These are phyloP conservation scores for Epichloe gansuensis DNA, from an alignment of 2,329 filamentous ascomycete genomes.

Conservation along the genomic window DNA sequence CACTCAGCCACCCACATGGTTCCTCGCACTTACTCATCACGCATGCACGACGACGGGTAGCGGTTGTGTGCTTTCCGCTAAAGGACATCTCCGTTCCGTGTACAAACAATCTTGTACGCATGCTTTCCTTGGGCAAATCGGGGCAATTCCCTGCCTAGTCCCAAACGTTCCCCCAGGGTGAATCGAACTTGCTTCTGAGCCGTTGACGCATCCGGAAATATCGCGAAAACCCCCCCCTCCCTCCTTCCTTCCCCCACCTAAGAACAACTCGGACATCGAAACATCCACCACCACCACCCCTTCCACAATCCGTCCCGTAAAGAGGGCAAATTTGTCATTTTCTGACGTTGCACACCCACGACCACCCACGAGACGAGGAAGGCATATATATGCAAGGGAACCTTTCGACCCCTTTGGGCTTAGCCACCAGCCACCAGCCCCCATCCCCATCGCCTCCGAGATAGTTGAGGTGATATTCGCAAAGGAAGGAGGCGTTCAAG, in stretches of 20 bases:
- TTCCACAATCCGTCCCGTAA: neutral
- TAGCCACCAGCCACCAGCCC: neutral
- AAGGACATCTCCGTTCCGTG: neutral
- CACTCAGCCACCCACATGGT: neutral
- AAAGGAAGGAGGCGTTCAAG: neutral
- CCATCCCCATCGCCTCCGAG: neutral
- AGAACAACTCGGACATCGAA: neutral
- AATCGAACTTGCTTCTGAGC: neutral
- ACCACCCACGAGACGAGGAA: neutral
- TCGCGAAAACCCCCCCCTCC: neutral
- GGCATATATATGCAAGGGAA: neutral
- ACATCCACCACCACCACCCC: neutral
- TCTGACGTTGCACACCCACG: neutral
- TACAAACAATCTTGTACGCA: neutral
- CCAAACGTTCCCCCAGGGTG: neutral
- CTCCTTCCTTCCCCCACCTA: neutral
- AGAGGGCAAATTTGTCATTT: neutral
- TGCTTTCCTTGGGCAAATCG: neutral
- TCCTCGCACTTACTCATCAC: neutral
- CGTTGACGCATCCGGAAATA: neutral
- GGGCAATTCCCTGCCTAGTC: neutral
- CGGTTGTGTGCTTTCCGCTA: neutral
- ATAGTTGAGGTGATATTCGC: neutral
- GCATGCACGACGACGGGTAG: slow-evolving; percentile 1
- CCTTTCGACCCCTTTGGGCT: neutral